Evolutionary conservation across 805 yeast species (phyloP), one percentile per base, ranked within the genome.

Genomic region (Ogataea trehaloabstinens): DNA sequence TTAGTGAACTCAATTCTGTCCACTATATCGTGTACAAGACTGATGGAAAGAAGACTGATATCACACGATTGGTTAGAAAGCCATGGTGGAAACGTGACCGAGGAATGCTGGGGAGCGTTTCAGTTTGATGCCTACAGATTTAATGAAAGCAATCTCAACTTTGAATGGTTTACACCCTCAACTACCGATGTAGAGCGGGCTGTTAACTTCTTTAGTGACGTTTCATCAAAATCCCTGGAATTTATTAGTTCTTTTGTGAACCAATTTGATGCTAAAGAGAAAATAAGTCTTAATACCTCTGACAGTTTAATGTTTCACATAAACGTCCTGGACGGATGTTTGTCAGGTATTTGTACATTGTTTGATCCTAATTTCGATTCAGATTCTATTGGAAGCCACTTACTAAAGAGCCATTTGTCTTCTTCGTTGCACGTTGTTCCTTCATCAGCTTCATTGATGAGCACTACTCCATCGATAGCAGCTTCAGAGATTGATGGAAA

Each of bases 111-210:
- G 95, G 95, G 95, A 32, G 88, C 79, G 0, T 71, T 76, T 41
- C 88, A 82, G 48, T 77, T 80, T 49, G 76, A 73, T 44, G 61
- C 68, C 0, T 51, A 60, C 15, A 67, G 86, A 45, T 78, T 81
- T 37, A 55, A 68, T 1, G 40, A 52, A 10, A 73, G 72, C 11
- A 73, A 75, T 44, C 57, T 85, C 24, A 52, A 68, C 1, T 80
- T 88, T 47, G 64, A 70, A 1, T 91, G 99, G 99, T 87, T 81
- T 51, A 57, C 71, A 1, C 97, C 98, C 0, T 54, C 68, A 1
- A 60, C 60, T 2, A 60, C 51, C 2, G 89, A 82, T 33, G 64
- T 86, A 2, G 64, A 65, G 0, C 74, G 76, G 52, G 90, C 95
- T 0, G 70, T 80, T 4, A 71, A 74, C 3, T 61, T 79, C 8